Percentiles rank a stretch among this genome's conserved stretches.
These are phyloP conservation scores for Eurotiales sp. DNA, from an alignment of 2,329 filamentous ascomycete species.

Conservation along the genomic window DNA sequence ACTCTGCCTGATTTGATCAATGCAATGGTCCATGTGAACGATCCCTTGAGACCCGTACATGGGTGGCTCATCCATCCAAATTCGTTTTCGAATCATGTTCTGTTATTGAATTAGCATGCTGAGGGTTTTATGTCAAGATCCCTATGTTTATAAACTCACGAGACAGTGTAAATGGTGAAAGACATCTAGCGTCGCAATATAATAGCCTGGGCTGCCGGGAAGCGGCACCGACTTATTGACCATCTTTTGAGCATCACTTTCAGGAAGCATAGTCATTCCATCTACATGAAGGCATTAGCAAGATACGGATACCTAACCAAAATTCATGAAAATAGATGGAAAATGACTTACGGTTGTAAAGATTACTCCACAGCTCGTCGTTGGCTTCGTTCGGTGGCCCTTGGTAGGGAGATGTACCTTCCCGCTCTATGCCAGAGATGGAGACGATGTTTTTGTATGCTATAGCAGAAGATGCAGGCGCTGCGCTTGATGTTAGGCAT, in stretches of 20 bases:
- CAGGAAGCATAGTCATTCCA: not conserved
- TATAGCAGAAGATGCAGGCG: too few species aligned
- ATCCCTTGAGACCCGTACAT: not conserved
- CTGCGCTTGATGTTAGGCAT: too few species aligned
- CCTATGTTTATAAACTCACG: too few species aligned
- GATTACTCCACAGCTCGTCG: not conserved
- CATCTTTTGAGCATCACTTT: not conserved
- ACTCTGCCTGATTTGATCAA: constrained; percentile 1
- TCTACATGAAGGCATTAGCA: not conserved
- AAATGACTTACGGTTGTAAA: not conserved
- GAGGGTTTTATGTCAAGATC: not conserved
- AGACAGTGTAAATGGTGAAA: constrained; percentile 15
- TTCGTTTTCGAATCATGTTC: constrained; percentile 6
- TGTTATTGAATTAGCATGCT: not conserved
- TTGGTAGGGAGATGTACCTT: not conserved
- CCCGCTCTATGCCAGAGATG: too few species aligned
- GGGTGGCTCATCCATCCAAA: not conserved
- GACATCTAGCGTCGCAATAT: constrained; percentile 7
- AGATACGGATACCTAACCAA: not conserved
- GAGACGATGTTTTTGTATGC: too few species aligned
- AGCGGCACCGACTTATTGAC: constrained; percentile 1
- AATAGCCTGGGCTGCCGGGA: not conserved
- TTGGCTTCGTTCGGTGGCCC: not conserved
- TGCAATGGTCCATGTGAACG: constrained; percentile 4
- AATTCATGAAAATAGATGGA: not conserved